Percentiles rank a stretch among this genome's conserved stretches.
These are phyloP conservation scores for Aspergillus awamori DNA, from an alignment of 2,329 filamentous ascomycete genomes.

Conservation along the genomic window DNA sequence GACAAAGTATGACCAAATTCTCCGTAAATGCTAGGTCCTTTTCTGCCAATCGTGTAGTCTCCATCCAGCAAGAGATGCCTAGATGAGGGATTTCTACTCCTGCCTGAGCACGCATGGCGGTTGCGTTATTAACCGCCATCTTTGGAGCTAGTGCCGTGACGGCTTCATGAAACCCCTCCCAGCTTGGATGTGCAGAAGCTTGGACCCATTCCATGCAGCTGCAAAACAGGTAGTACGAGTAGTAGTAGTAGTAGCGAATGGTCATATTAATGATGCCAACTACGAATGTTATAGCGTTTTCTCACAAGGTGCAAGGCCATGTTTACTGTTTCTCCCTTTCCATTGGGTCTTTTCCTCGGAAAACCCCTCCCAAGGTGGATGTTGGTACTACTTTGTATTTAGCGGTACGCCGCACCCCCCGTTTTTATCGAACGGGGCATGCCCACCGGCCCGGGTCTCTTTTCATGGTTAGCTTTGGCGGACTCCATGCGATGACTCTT, in stretches of 20 bases:
- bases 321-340: not conserved
- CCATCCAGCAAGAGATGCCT: not conserved
- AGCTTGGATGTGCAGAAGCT: constrained; percentile 1
- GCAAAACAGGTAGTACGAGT: not conserved
- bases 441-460: constrained; percentile 3
- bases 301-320: constrained; percentile 3
- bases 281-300: not conserved
- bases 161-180: not conserved
- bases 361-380: constrained; percentile 11
- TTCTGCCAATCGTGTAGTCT: not conserved
- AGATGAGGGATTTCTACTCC: not conserved
- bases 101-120: not conserved
- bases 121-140: constrained; percentile 4
- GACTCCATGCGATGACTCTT: constrained; percentile 8
- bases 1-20: no score
- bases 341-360: constrained; percentile 18
- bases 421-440: not conserved
- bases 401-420: not conserved
- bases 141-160: not conserved
- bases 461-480: constrained; percentile 1
- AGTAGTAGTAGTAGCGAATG: not conserved
- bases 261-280: not conserved
- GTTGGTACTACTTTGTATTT: no score
- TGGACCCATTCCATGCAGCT: constrained; percentile 1
- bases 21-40: no score